Percentiles rank a stretch among this genome's conserved stretches.
Evolutionary conservation across 768 basidiomycete species (phyloP).

Genomic region (Mycena metata): DNA sequence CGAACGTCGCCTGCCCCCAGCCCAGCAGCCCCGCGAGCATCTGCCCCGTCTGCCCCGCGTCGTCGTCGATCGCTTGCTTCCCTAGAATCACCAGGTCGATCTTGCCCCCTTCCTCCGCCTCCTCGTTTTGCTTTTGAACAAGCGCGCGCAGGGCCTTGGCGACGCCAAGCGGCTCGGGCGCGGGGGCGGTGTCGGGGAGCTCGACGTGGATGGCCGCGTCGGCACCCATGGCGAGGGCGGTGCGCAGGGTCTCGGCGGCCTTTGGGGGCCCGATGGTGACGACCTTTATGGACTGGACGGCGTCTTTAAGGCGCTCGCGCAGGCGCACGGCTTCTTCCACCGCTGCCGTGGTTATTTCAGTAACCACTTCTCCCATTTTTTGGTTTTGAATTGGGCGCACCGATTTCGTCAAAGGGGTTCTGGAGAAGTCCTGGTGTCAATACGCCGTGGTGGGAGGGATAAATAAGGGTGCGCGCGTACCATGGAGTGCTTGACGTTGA

Average conservation of each 20-base stretch:
- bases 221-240: slow-evolving; percentile 98
- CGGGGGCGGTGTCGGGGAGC: slow-evolving; percentile 75
- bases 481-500: slow-evolving; percentile 99
- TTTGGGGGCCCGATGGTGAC: slow-evolving; percentile 97
- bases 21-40: slow-evolving; percentile 95
- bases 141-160: slow-evolving; percentile 87
- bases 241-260: slow-evolving; percentile 89
- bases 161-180: slow-evolving; percentile 92
- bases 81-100: slow-evolving; percentile 94
- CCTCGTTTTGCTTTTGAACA: slow-evolving; percentile 66
- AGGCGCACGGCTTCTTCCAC: slow-evolving; percentile 97
- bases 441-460: background rate
- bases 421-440: slow-evolving; percentile 46
- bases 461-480: slow-evolving; percentile 66
- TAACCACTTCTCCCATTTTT: background rate
- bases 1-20: slow-evolving; percentile 96
- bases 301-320: slow-evolving; percentile 85
- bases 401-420: slow-evolving; percentile 99
- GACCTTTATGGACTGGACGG: slow-evolving; percentile 88
- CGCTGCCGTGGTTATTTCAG: slow-evolving; percentile 60
- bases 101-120: slow-evolving; percentile 57
- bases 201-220: slow-evolving; percentile 94
- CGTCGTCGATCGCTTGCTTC: slow-evolving; percentile 99
- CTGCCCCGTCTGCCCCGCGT: slow-evolving; percentile 94
- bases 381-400: slow-evolving; percentile 53